Base-by-base conservation (phyloP, 176 grass and related monocot species). In the bread wheat (Triticum aestivum) region DNA sequence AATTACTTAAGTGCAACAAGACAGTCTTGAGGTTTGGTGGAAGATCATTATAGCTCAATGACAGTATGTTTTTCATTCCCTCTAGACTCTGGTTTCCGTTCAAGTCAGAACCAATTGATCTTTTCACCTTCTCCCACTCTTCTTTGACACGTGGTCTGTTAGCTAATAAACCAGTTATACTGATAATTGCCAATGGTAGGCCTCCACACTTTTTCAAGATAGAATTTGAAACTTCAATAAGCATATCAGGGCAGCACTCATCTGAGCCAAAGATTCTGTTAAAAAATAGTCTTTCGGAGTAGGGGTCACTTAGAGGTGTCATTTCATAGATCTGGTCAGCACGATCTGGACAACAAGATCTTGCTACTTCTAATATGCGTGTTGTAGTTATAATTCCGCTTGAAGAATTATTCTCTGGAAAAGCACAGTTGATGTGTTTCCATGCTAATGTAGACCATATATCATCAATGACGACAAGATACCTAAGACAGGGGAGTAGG, bases 31-130 rank as follows among this genome's bases (percentile, higher is more conserved):
- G 59, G 33, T 45, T 0, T 26, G 66, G 47, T 21, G 83, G 74
- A 58, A 69, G 63, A 39, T 78, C 61, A 69, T 85, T 51, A 15
- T 78, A 86, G 49, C 63, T 86, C 24, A 86, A 76, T 2, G 23
- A 79, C 0, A 86, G 10, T 59, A 86, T 79, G 33, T 11, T 79
- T 2, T 34, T 79, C 75, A 71, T 70, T 11, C 63, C 83, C 0
- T 78, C 83, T 20, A 85, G 65, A 39, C 35, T 39, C 1, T 1
- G 51, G 23, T n/a, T 58, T 15, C 8, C 45, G 5, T 79, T 65
- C 14, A 86, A 30, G 6, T 11, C 62, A 71, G 34, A 79, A 69
- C 84, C 51, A 58, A 86, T 59, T n/a, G 75, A 79, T 18, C 18
- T 79, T 32, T 8, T 59, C 0, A 86, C 49, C 51, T 61, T 86